Percentiles rank a stretch among this genome's conserved stretches.
phyloP scores from a whole-genome alignment of 768 basidiomycete species.

The Tylopilus sp. region DNA sequence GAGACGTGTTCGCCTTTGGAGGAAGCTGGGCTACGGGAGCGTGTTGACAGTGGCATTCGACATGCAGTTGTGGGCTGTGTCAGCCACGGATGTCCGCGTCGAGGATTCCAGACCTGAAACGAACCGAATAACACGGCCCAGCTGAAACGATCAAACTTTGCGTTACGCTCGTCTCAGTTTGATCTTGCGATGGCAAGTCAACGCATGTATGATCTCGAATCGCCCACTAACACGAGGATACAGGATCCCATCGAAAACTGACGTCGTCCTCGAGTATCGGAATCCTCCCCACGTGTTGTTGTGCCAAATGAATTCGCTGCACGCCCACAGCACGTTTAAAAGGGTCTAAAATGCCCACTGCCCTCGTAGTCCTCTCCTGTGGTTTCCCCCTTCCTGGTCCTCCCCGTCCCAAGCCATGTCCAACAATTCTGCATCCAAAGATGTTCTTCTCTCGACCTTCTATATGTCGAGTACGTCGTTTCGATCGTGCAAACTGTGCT shows the following conservation, averaged over 20 bases:
- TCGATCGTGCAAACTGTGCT: not conserved
- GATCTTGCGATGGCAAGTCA: no score
- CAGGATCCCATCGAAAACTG: no score
- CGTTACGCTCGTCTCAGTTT: no score
- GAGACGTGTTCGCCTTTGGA: conserved; percentile 8
- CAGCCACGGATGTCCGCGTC: no score
- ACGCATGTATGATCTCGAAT: no score
- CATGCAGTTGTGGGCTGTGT: not conserved
- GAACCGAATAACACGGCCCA: no score
- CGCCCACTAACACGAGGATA: no score
- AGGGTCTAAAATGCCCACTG: not conserved
- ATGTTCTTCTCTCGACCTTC: not conserved
- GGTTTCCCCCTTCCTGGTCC: not conserved
- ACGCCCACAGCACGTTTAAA: not conserved
- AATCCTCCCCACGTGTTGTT: no score
- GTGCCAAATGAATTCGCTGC: not conserved
- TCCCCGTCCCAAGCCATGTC: not conserved
- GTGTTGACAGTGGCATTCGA: conserved; percentile 18
- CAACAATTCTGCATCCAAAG: not conserved
- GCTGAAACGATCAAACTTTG: no score
- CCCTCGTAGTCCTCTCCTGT: no score
- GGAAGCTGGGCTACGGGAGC: conserved; percentile 16
- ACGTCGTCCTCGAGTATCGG: no score
- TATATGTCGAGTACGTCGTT: conserved; percentile 4
- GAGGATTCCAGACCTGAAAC: no score